Base-by-base conservation (phyloP, 441 rosid species). In the Croton setiger region DNA sequence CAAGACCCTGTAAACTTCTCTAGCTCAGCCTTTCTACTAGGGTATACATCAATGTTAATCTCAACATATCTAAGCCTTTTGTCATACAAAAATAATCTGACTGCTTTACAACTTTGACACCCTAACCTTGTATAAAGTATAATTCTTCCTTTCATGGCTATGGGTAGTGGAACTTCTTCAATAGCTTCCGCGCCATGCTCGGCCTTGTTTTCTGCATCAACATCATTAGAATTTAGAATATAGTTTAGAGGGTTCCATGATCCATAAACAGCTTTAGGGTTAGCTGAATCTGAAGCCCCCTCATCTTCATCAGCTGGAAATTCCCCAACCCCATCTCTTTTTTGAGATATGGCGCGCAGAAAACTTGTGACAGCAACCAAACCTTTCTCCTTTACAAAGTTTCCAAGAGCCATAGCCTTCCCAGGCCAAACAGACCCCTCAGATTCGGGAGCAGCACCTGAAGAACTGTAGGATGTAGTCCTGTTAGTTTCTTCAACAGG, bases 31-130 rank as follows among this genome's bases (percentile, higher is more conserved):
- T 77, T 90, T 82, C 98, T 84, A 70, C 87, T 63, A 0, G 92
- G 94, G 60, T 86, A 93, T 45, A 90, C 76, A 75, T 93, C 97
- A 64, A 90, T 77, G 78, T 90, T 88, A 48, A 90, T 86, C 82
- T 89, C 98, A 23, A 80, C 83, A 77, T 87, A 93, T 79, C 88
- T 74, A 56, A 90, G 87, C 78, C 82, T 87, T 80, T 83, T 89
- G 67, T 72, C 76, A 64, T 72, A 81, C 72, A 89, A 74, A 84
- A 82, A 83, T 47, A 79, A 58, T 78, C 98, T 86, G 77, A 78
- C 82, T 73, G 83, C 83, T 76, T 66, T 84, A 70, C 86, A 85
- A 10, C 75, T 84, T 73, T 79, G 83, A 78, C 96, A 90, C 18
- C 91, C 91, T 78, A 93, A 65, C 79, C 83, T 84, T 47, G 98